Evolutionary conservation across 768 basidiomycete species (phyloP).

Genomic region (Kwoniella pini): DNA sequence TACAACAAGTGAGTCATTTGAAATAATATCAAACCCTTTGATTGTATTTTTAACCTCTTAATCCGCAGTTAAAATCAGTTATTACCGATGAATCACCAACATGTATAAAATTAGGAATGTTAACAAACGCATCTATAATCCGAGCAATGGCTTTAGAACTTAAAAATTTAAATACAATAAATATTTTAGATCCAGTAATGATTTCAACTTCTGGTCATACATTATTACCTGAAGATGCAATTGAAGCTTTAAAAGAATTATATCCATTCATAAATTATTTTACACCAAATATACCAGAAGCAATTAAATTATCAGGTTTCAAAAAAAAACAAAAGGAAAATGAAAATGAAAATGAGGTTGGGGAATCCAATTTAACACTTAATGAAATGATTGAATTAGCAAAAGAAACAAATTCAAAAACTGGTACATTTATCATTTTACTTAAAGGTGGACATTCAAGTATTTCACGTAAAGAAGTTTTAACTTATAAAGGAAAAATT

Average conservation of each 20-base stretch:
- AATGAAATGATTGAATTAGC: conserved; percentile 53
- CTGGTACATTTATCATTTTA: conserved; percentile 65
- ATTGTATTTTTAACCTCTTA: background rate
- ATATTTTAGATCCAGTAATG: conserved; percentile 87
- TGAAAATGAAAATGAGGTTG: background rate
- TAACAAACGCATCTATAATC: conserved; percentile 65
- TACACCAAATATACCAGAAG: conserved; percentile 84
- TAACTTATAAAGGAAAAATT: conserved; percentile 49
- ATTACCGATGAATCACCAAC: conserved; percentile 69
- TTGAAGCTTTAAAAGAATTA: conserved; percentile 65
- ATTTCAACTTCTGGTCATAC: conserved; percentile 86
- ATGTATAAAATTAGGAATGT: conserved; percentile 89
- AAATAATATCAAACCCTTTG: too few relatives aligned
- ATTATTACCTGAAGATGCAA: conserved; percentile 68
- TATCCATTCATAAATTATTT: conserved; percentile 72
- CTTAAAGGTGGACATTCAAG: conserved; percentile 83
- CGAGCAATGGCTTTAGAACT: conserved; percentile 62
- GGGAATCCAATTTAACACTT: conserved; percentile 61
- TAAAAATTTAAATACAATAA: conserved; percentile 60
- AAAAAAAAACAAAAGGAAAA: background rate
- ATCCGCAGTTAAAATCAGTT: conserved; percentile 66
- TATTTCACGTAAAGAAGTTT: conserved; percentile 59
- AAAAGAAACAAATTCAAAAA: conserved; percentile 56
- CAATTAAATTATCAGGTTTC: conserved; percentile 61
- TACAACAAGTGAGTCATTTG: conserved; percentile 71